Evolutionary conservation across 495 filamentous ascomycete genomes (phyloP), one percentile per base, ranked within the genome.

Genomic region (Xylaria telfairii): DNA sequence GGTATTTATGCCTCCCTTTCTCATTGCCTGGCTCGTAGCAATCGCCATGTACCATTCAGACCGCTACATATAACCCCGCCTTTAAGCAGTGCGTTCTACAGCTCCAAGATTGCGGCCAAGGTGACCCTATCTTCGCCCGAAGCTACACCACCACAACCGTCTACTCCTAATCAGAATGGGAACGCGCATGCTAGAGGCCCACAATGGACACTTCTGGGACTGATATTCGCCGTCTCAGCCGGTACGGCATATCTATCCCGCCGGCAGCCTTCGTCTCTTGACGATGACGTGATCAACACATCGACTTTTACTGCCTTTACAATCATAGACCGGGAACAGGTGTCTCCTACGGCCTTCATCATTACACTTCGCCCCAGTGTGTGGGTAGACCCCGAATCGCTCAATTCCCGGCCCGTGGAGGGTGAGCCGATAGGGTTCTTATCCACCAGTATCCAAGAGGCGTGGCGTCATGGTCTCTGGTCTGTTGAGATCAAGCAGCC

Each of bases 401-500:
- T 60, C 67, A 82, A 75, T 63, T 71, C 76, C 56, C 84, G 83
- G 57, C 75, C 73, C 64, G 79, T 80, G 13, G 81, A 82, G 49
- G 86, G 60, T 28, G 47, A 53, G 30, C 30, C 37, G 47, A 8
- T 9, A 15, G 60, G 62, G 19, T 63, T 67, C 53, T 34, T 70
- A 41, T 72, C 51, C n/a, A 32, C 7, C 57, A 75, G 44, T 57
- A 71, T 60, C n/a, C 72, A 24, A 0, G 28, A 70, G n/a, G 78
- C 78, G 0, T 83, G 81, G 71, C 70, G 65, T 69, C 83, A 83
- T 7, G 92, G 92, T 1, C 83, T 96, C 46, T 95, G 93, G 90
- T 93, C 91, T 69, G 90, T 98, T 19, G 92, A 97, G 85, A 85
- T 97, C 75, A 97, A 97, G 78, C 95, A 99, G 79, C 96, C 96